Evolutionary conservation across 257 asterid species (phyloP), one percentile per base, ranked within the genome.

Genomic region (Perilla frutescens): DNA sequence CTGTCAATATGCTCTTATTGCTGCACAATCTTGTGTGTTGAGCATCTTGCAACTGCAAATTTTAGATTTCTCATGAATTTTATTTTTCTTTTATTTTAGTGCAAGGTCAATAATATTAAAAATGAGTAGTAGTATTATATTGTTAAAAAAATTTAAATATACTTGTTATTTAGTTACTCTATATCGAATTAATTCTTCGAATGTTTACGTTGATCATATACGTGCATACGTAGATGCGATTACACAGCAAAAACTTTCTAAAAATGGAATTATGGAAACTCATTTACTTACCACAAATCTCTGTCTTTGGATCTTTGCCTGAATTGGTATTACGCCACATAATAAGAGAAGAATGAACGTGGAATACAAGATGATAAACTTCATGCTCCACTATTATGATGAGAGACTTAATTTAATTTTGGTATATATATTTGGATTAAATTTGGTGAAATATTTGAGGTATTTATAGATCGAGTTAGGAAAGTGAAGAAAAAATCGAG

Each of bases 31-130:
- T 69, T 54, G 80, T 71, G 71, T 81, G 61, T n/a, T 73, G 68
- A 13, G 82, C 55, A 31, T 84, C 85, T 68, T n/a, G 47, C 71
- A 84, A n/a, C 85, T 84, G 85, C 83, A 72, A 60, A 59, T 7
- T 47, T 47, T 3, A 40, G 4, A 37, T 62, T 53, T 13, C 6
- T 47, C 3, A 47, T 8, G 13, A 15, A 41, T 14, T 39, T 61
- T 10, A 32, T 10, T 2, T 6, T 12, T 4, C 3, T 34, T 34
- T 34, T 34, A 34, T 34, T 34, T 34, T 34, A 34, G 37, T 20
- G 1, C 26, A 20, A 20, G 26, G 26, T 20, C 26, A 20, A 20
- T 20, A 20, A 20, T 20, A 20, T 20, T 20, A 20, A 20, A 20
- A 20, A 20, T 20, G 26, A 20, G 26, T 0, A 20, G 26, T 1